phyloP scores from a whole-genome alignment of 2,329 filamentous ascomycete genomes.

The Phyllosticta capitalensis region DNA sequence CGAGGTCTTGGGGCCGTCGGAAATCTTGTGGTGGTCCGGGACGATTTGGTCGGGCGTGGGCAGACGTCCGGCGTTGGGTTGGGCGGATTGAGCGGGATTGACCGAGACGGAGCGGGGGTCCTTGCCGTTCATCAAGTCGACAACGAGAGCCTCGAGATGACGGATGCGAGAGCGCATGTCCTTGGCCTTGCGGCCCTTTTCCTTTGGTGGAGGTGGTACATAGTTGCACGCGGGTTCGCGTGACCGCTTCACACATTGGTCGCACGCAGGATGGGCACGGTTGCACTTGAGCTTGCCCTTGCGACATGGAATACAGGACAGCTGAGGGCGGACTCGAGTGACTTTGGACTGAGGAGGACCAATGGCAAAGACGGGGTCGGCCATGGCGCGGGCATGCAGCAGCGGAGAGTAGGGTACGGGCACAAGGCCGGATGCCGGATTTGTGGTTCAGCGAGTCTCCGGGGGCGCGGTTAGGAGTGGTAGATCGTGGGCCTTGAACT shows the following conservation, averaged over 20 bases:
- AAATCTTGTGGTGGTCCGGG: neutral
- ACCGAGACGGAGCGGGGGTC: conserved; percentile 9
- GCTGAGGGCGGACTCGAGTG: conserved; percentile 15
- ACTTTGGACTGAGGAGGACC: conserved; percentile 7
- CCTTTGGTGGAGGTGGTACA: conserved; percentile 16
- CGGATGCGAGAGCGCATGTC: conserved; percentile 28
- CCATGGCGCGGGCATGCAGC: neutral
- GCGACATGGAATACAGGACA: conserved; percentile 21
- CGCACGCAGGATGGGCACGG: conserved; percentile 28
- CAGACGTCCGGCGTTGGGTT: neutral
- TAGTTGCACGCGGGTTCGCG: conserved; percentile 22
- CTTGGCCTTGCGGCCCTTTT: conserved; percentile 18
- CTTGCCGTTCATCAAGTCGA: conserved; percentile 24
- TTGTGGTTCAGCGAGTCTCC: neutral
- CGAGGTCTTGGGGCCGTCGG: conserved; percentile 8
- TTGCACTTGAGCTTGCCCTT: conserved; percentile 28
- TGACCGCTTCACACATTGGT: conserved; percentile 26
- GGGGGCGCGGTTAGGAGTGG: neutral
- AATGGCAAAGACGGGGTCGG: neutral
- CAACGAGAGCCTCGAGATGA: conserved; percentile 28
- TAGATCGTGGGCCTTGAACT: neutral
- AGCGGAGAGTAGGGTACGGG: neutral
- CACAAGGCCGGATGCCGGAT: neutral
- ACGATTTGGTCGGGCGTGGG: conserved; percentile 9
- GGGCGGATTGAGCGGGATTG: neutral